Evolutionary conservation across 345 rosid species (phyloP).

Genomic region (Dovyalis caffra): DNA sequence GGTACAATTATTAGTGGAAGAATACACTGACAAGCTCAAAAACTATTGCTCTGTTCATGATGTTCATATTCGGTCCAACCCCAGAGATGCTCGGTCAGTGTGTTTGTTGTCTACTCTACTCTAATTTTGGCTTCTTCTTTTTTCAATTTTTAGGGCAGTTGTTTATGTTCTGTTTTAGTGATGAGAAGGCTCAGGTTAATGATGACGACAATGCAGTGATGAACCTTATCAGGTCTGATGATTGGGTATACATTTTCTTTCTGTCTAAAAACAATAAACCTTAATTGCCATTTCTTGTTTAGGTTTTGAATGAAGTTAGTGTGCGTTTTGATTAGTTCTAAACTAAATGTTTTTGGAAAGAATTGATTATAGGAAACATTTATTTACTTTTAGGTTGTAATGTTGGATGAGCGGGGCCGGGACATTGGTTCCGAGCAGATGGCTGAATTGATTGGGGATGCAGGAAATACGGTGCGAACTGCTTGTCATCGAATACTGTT

Average conservation of each 20-base stretch:
- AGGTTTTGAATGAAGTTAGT: neutral
- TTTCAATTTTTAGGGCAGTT: neutral
- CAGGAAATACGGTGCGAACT: constrained; percentile 54
- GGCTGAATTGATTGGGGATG: constrained; percentile 78
- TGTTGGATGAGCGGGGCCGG: constrained; percentile 82
- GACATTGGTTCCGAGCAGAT: constrained; percentile 65
- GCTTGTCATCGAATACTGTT: neutral
- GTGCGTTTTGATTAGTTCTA: too few species aligned
- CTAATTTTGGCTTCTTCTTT: neutral
- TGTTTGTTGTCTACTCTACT: neutral
- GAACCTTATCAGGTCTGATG: constrained; percentile 69
- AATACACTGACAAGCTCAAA: constrained; percentile 61
- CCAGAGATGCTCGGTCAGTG: constrained; percentile 67
- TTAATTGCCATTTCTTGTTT: neutral
- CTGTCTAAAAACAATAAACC: neutral
- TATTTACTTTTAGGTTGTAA: constrained; percentile 55
- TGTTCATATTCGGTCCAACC: constrained; percentile 69
- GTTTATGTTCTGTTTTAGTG: constrained; percentile 36
- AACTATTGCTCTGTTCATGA: constrained; percentile 61
- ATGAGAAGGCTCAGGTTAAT: constrained; percentile 65
- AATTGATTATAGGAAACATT: too few species aligned
- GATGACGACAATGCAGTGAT: constrained; percentile 65
- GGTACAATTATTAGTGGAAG: constrained; percentile 68
- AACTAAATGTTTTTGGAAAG: neutral
- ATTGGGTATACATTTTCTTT: constrained; percentile 55